Conservation (phyloP, 2,329 filamentous ascomycete genomes). For the Cordyceps militaris region DNA sequence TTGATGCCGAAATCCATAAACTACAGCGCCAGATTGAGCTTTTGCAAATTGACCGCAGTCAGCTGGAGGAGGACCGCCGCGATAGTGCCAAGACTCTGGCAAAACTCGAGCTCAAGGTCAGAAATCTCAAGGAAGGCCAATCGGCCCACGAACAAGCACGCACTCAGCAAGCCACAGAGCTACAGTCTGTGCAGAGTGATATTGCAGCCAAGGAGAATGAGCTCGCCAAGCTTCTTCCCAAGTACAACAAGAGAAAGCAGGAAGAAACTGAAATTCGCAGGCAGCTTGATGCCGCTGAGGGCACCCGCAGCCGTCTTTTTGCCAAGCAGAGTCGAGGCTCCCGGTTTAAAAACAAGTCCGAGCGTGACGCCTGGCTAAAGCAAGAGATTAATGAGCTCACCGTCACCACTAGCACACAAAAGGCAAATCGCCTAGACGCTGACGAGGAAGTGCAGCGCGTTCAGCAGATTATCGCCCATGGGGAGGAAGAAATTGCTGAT, state of each 20-base stretch:
- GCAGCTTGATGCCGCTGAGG: constrained; percentile 69
- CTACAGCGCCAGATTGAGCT: constrained; percentile 79
- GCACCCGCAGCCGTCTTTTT: constrained; percentile 69
- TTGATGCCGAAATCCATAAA: constrained; percentile 73
- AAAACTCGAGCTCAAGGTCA: constrained; percentile 78
- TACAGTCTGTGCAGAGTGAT: constrained; percentile 64
- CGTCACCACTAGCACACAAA: constrained; percentile 67
- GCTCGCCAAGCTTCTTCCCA: constrained; percentile 65
- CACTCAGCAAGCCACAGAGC: constrained; percentile 61
- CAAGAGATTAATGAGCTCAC: constrained; percentile 76
- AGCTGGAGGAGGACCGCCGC: constrained; percentile 83
- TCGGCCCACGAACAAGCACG: constrained; percentile 68
- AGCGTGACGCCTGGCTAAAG: constrained; percentile 77
- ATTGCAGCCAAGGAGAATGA: constrained; percentile 73
- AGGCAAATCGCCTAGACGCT: constrained; percentile 76
- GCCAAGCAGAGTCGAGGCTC: constrained; percentile 87
- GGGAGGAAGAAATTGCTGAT: constrained; percentile 65
- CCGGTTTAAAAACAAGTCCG: constrained; percentile 79
- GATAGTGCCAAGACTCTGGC: constrained; percentile 74
- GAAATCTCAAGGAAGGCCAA: constrained; percentile 75
- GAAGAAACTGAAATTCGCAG: constrained; percentile 65
- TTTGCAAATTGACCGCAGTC: constrained; percentile 73
- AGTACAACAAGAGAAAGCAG: constrained; percentile 65
- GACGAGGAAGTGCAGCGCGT: constrained; percentile 73
- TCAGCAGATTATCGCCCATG: constrained; percentile 59